These are phyloP conservation scores for Castanopsis chinensis DNA, from an alignment of 306 rosid genomes.

Conservation along the genomic window DNA sequence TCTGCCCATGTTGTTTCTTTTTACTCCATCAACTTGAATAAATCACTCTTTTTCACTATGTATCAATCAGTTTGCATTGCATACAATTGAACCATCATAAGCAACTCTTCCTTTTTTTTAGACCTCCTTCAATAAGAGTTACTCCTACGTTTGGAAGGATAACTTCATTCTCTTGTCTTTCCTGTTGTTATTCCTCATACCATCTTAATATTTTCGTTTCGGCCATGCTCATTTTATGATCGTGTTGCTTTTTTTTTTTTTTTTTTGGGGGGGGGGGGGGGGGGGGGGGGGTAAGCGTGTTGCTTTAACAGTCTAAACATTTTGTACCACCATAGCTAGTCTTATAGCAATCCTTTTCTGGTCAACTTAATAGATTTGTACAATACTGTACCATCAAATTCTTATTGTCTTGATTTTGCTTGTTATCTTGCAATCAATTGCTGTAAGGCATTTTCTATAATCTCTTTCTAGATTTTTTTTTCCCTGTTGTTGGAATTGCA, in stretches of 20 bases:
- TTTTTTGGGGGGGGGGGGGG: no score
- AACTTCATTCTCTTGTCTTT: neutral
- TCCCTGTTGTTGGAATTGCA: neutral
- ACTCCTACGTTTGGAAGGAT: neutral
- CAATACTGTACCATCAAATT: neutral
- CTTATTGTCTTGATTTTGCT: slow-evolving; percentile 7
- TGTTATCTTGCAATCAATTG: neutral
- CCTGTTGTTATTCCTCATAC: neutral
- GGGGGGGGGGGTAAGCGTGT: no score
- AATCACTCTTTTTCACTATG: neutral
- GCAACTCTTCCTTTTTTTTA: neutral
- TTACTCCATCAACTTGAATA: neutral
- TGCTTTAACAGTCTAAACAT: neutral
- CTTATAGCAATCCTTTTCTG: neutral
- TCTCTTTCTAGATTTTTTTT: neutral
- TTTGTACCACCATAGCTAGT: neutral
- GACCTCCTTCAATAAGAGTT: neutral
- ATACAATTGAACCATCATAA: neutral
- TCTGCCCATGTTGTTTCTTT: neutral
- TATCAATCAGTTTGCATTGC: neutral
- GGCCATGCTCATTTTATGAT: neutral
- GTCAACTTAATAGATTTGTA: neutral
- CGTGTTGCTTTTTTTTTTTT: neutral
- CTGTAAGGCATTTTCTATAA: neutral
- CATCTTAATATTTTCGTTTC: neutral